Percentiles rank a stretch among this genome's conserved stretches.
Evolutionary conservation across 805 yeast species (phyloP).

Genomic region (Ogataea degrootiae): DNA sequence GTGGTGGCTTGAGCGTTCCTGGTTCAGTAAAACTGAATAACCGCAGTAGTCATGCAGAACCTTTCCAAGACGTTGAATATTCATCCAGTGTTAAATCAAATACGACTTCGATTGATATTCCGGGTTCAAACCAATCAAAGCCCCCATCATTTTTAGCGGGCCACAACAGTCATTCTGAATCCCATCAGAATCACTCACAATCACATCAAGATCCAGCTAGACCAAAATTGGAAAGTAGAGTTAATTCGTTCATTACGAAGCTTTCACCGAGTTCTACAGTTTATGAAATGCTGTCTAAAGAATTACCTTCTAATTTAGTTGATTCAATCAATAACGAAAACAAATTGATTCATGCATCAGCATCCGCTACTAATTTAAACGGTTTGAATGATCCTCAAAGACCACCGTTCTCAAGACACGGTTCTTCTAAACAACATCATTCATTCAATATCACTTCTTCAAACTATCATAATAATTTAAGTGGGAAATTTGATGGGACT

Average conservation of each 20-base stretch:
- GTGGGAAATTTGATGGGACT: neutral
- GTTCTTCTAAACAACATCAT: neutral
- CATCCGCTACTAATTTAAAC: constrained; percentile 1
- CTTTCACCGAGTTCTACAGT: constrained; percentile 11
- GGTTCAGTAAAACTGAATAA: neutral
- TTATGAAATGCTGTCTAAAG: constrained; percentile 22
- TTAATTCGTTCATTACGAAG: constrained; percentile 4
- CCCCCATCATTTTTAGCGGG: constrained; percentile 1
- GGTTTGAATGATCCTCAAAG: too few species aligned
- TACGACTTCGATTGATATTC: constrained; percentile 27
- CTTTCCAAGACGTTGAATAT: constrained; percentile 5
- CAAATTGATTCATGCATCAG: constrained; percentile 17
- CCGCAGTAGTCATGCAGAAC: neutral
- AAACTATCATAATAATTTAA: neutral
- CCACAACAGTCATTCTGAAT: constrained; percentile 1
- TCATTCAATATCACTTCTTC: neutral
- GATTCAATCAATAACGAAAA: constrained; percentile 28
- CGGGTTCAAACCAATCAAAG: constrained; percentile 14
- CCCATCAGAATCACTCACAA: constrained; percentile 2
- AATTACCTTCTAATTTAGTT: constrained; percentile 25
- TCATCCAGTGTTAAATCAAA: constrained; percentile 25
- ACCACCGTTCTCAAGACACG: too few species aligned
- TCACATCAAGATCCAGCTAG: neutral
- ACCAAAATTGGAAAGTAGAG: constrained; percentile 7
- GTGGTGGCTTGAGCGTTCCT: neutral